Conservation (phyloP, 495 filamentous ascomycete genomes). For the Lindgomyces ingoldianus region DNA sequence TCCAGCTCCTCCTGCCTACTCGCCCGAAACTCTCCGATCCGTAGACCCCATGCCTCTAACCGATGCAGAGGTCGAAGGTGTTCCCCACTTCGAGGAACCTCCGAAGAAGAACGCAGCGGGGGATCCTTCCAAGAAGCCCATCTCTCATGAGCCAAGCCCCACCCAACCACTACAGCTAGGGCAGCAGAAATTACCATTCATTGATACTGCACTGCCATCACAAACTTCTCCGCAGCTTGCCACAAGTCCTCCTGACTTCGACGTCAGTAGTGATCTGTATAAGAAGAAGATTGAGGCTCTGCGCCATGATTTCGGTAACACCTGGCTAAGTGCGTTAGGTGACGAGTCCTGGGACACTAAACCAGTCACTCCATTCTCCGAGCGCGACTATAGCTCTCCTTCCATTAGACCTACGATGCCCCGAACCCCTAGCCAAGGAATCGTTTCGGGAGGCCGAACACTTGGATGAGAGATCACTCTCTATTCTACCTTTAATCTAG, state of each 20-base stretch:
- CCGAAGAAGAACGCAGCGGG: slow-evolving; percentile 18
- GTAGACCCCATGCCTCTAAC: background rate
- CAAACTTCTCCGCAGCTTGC: slow-evolving; percentile 2
- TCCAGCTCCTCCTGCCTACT: slow-evolving; percentile 41
- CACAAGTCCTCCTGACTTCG: slow-evolving; percentile 54
- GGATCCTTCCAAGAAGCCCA: slow-evolving; percentile 16
- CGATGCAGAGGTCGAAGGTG: background rate
- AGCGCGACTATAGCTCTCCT: slow-evolving; percentile 44
- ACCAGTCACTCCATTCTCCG: slow-evolving; percentile 45
- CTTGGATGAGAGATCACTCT: slow-evolving; percentile 51
- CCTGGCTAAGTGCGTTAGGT: slow-evolving; percentile 80
- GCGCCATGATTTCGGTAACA: slow-evolving; percentile 76
- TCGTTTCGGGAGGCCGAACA: slow-evolving; percentile 55
- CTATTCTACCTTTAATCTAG: slow-evolving; percentile 4
- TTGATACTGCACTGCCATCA: slow-evolving; percentile 18
- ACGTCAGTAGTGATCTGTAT: slow-evolving; percentile 74
- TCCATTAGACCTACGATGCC: slow-evolving; percentile 31
- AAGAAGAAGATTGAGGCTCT: slow-evolving; percentile 81
- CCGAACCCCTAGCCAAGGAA: slow-evolving; percentile 52
- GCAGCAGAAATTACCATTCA: slow-evolving; percentile 23
- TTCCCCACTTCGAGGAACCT: slow-evolving; percentile 19
- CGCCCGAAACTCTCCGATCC: background rate
- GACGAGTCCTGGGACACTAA: slow-evolving; percentile 67
- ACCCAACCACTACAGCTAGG: background rate
- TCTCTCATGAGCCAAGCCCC: background rate